Base-by-base conservation (phyloP, 2,329 filamentous ascomycete species). In the Juglanconis oblonga region DNA sequence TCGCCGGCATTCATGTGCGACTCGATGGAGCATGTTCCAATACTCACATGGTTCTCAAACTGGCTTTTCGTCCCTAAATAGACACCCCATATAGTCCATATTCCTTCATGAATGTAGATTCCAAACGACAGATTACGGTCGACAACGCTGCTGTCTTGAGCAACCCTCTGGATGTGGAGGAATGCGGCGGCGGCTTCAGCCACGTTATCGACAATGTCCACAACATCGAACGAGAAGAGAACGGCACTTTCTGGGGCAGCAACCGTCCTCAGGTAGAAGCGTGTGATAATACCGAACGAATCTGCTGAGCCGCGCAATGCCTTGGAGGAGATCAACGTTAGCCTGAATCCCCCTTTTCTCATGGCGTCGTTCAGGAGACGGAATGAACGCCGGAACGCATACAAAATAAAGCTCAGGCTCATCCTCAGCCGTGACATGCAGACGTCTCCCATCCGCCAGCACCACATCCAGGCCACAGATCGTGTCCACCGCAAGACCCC, bases 101-200 rank as follows among this genome's bases (percentile, higher is more conserved):
- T 47, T 32, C 45, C 36, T 7, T 58, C 24, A 3, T 58, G 57
- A 11, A 58, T 49, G 31, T 53, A 54, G 29, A 58, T 35, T 3
- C 57, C 57, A 13, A 58, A 58, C 13, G 51, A 58, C 33, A 58
- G 24, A 13, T 44, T 38, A n/a, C 57, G 50, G 57, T 58, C 51
- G 32, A 58, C 35, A n/a, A 54, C 48, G 8, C 10, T 38, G 35
- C 50, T 38, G 7, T 58, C 44, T 14, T 54, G 57, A 9, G 53
- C 51, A 42, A 42, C 51, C 42, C 40, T 35, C 31, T 58, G 57
- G 6, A 58, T 17, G 8, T 35, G 36, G 13, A 58, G 44, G 24
- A 58, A 58, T 9, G 57, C 50, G 11, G 33, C 5, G 13, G 44
- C 29, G 36, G 57, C 51, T 42, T 48, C 57, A 1, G 49, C 44